Percentiles rank a stretch among this genome's conserved stretches.
Conservation (phyloP, 805 yeast genomes). For the Yarrowia divulgata region DNA sequence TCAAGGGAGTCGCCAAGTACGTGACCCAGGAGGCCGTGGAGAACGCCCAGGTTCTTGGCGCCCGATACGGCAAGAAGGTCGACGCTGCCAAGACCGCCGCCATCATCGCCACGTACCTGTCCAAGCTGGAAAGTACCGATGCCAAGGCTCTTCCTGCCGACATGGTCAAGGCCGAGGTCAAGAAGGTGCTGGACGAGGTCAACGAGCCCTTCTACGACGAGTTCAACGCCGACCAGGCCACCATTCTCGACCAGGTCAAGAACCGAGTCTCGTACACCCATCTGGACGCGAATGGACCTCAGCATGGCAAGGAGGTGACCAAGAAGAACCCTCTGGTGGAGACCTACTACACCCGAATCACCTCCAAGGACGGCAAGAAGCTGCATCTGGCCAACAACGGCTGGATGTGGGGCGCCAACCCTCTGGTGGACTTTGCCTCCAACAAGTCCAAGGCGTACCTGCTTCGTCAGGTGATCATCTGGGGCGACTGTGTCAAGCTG, state of each 20-base stretch:
- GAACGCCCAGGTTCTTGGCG: slow-evolving; percentile 54
- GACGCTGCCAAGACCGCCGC: slow-evolving; percentile 60
- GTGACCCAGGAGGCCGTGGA: slow-evolving; percentile 56
- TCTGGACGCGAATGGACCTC: slow-evolving; percentile 82
- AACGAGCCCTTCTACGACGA: slow-evolving; percentile 73
- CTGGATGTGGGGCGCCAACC: slow-evolving; percentile 98
- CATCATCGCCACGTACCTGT: slow-evolving; percentile 53
- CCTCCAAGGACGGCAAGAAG: slow-evolving; percentile 62
- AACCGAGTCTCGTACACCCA: slow-evolving; percentile 80
- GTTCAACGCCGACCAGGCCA: slow-evolving; percentile 75
- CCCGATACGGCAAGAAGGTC: slow-evolving; percentile 64
- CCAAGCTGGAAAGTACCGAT: slow-evolving; percentile 48
- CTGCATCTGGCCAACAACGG: slow-evolving; percentile 85
- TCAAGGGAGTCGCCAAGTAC: slow-evolving; percentile 55
- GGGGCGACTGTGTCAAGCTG: slow-evolving; percentile 97
- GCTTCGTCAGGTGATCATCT: slow-evolving; percentile 90
- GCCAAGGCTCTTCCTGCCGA: slow-evolving; percentile 42
- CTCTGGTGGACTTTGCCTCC: slow-evolving; percentile 92
- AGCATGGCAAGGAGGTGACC: slow-evolving; percentile 64
- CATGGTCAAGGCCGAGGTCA: slow-evolving; percentile 54
- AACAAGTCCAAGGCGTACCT: slow-evolving; percentile 77
- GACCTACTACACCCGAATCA: slow-evolving; percentile 83
- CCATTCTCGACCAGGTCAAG: slow-evolving; percentile 70
- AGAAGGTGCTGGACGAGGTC: slow-evolving; percentile 72
- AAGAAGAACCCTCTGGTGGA: slow-evolving; percentile 72